Percentiles rank a stretch among this genome's conserved stretches.
These are phyloP conservation scores for Carex kokanica DNA, from an alignment of 176 grass and related monocot genomes.

Conservation along the genomic window DNA sequence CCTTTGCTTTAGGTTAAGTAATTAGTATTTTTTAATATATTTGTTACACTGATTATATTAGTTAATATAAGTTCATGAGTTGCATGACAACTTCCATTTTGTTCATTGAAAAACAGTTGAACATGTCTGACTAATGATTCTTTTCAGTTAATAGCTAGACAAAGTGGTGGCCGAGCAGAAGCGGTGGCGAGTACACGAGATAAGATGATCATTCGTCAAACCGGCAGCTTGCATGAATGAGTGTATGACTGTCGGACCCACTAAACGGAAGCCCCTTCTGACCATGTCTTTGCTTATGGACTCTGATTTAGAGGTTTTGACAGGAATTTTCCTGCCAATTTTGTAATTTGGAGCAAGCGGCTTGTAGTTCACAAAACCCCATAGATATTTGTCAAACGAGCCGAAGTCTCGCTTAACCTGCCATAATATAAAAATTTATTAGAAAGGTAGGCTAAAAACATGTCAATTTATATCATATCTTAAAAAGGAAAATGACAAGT, in stretches of 20 bases:
- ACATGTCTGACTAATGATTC: not conserved
- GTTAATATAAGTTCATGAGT: not conserved
- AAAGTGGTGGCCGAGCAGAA: slow-evolving; percentile 30
- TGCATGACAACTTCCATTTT: not conserved
- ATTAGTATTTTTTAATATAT: slow-evolving; percentile 17
- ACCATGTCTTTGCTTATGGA: slow-evolving; percentile 98
- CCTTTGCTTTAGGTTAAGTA: slow-evolving; percentile 11
- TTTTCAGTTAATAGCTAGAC: not conserved
- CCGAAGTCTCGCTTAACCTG: slow-evolving; percentile 63
- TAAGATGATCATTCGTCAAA: slow-evolving; percentile 94
- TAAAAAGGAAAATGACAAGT: not conserved
- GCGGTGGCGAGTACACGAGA: slow-evolving; percentile 88
- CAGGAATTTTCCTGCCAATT: slow-evolving; percentile 90
- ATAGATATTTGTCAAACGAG: slow-evolving; percentile 71
- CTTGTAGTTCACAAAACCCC: slow-evolving; percentile 90
- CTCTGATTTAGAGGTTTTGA: slow-evolving; percentile 99
- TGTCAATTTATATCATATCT: not conserved
- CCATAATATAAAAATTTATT: slow-evolving; percentile 9
- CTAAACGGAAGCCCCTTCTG: slow-evolving; percentile 80
- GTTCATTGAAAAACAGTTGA: slow-evolving; percentile 13
- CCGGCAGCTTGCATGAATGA: slow-evolving; percentile 98
- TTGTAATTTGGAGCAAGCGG: slow-evolving; percentile 75
- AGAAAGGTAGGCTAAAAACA: not conserved
- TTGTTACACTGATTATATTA: slow-evolving; percentile 19
- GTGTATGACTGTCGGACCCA: slow-evolving; percentile 93